Evolutionary conservation across 768 basidiomycete genomes (phyloP), one percentile per base, ranked within the genome.

Genomic region (Serendipita sp.): DNA sequence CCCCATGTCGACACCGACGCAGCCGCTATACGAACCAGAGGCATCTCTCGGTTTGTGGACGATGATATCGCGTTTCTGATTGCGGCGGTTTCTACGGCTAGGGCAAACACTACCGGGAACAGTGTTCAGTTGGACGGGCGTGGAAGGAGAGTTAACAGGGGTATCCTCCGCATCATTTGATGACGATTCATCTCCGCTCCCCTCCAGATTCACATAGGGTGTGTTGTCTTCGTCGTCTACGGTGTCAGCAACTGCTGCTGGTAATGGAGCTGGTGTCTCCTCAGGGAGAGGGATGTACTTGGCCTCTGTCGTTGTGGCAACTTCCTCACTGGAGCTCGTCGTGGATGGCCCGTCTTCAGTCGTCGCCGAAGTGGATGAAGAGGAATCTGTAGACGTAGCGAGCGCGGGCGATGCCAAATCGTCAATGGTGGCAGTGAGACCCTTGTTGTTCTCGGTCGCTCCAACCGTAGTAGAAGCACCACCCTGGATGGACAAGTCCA

Each of bases 21-120:
- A 62, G 3, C 61, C 61, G 44, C 61, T 33, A 33, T 24, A 58
- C 30, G 53, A 9, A 7, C 53, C 53, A n/a, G 53, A 58, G n/a
- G 31, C 53, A 33, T 58, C 53, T 17, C 53, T 20, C 3, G 24
- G 22, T 3, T 7, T n/a, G 53, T 58, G 7, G 53, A 58, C n/a
- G 30, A 58, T n/a, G 22, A 58, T 31, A n/a, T 45, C 42, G 24
- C 61, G 38, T 42, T 24, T 45, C 17, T 13, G 42, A 11, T 33
- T 44, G 9, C 61, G 43, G 42, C 42, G 42, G 24, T 14, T 43
- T n/a, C 61, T 26, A 42, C 61, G 26, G 3, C 3, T 44, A 14
- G 17, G 42, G 34, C 34, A 38, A n/a, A 5, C 28, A 11, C 22
- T 17, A 50, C 28, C 11, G 28, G 20, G 42, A 43, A 43, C 20